These are phyloP conservation scores for Aaosphaeria arxii DNA, from an alignment of 2,329 filamentous ascomycete genomes.

Conservation along the genomic window DNA sequence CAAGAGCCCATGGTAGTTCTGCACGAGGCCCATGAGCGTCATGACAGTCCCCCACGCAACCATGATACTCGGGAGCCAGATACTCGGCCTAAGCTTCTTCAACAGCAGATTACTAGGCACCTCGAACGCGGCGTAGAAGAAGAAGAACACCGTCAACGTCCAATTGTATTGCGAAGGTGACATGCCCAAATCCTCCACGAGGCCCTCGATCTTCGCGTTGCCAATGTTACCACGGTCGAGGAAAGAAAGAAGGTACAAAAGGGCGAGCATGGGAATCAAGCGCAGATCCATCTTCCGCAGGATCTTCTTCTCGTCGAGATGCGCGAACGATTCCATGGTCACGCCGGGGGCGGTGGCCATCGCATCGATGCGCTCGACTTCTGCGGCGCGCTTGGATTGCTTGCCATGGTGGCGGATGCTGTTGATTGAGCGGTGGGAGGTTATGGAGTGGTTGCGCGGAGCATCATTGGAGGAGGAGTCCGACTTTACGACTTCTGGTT, in stretches of 20 bases:
- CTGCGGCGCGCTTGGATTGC: conserved; percentile 11
- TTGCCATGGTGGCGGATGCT: conserved; percentile 2
- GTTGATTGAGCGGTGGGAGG: neutral
- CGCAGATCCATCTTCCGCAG: conserved; percentile 41
- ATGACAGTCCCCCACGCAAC: conserved; percentile 48
- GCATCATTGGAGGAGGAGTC: neutral
- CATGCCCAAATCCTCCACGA: conserved; percentile 26
- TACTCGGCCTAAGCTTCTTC: conserved; percentile 54
- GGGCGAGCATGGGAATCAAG: conserved; percentile 37
- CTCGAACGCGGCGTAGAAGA: conserved; percentile 47
- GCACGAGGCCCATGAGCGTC: conserved; percentile 49
- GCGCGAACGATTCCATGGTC: conserved; percentile 27
- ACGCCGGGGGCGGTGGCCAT: conserved; percentile 24
- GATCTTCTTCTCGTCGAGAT: conserved; percentile 40
- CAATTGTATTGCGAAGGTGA: conserved; percentile 61
- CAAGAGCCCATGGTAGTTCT: conserved; percentile 45
- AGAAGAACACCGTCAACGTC: conserved; percentile 65
- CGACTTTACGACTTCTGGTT: conserved; percentile 6
- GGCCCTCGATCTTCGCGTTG: conserved; percentile 41
- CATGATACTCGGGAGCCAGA: conserved; percentile 48
- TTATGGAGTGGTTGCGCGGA: conserved; percentile 4
- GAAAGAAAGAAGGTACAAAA: conserved; percentile 34
- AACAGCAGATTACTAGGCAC: conserved; percentile 60
- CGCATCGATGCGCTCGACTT: conserved; percentile 21
- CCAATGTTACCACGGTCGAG: neutral